Base-by-base conservation (phyloP, 352 stramenopile genomes). In the Phytopythium chamaehyphon region DNA sequence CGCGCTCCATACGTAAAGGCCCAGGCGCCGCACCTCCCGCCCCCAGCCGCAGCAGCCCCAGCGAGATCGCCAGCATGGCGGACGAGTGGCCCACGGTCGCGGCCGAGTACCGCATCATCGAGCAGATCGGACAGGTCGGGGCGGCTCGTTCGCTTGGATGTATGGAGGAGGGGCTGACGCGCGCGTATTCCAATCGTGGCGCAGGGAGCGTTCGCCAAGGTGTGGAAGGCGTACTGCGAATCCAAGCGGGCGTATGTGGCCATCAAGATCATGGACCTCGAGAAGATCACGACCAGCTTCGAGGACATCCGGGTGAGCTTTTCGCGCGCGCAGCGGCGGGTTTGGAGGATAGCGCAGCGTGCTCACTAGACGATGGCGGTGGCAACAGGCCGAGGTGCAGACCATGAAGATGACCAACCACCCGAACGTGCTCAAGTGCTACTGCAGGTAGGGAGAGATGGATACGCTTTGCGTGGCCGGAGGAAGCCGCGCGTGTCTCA, bases 201-300 rank as follows among this genome's bases (percentile, higher is more conserved):
- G 22, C 26, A 98, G 74, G 97, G 96, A 18, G 96, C 96, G 16
- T 99, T 99, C 66, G 97, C 97, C 22, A 98, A 98, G 54, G 97
- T 99, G 21, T 99, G 93, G 88, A 97, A 96, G 65, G 97, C 96
- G 14, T 90, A 88, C 64, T 98, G 90, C 54, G 66, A 64, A 54
- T 64, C 86, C 28, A 96, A 96, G 66, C 85, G 92, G 58, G 76
- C 73, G 47, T 73, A 93, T 57, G 86, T 97, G 56, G 96, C 96
- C 36, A 98, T 99, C 58, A 99, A 99, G 72, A 97, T 99, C 57
- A 97, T 99, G 80, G 97, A 99, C 73, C 78, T 99, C 28, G 97
- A 99, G 71, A 98, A 98, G 71, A 97, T 98, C 57, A 98, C 96
- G 44, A 97, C 94, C 19, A 98, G 82, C 71, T 95, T 95, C 67